Base-by-base conservation (phyloP, 805 yeast species). In the Starmerella scarabaei region DNA sequence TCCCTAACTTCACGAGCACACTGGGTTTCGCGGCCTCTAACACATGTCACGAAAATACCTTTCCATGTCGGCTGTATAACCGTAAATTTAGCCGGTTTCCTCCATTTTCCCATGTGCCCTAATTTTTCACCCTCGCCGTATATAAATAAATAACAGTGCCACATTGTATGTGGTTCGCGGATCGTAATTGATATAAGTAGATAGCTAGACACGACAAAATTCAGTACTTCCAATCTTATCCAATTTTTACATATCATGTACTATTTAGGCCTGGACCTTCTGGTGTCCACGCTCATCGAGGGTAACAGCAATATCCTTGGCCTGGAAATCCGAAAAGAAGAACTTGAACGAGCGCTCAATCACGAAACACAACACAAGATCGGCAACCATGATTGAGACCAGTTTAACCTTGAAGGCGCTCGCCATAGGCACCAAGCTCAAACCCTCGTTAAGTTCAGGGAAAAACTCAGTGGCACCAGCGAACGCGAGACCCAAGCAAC, bases 391-490 rank as follows among this genome's bases (percentile, higher is more conserved):
- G 30, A 84, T 69, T 1, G 65, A 53, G 2, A 94, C 81, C 56
- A 91, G 70, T 60, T 81, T 80, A 48, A 70, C 50, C 64, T 85
- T 86, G 74, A 91, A 91, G 15, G 61, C 55, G 20, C 61, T 56
- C 27, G 67, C 62, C 95, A 91, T 85, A 51, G 83, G 83, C 36
- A 91, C 98, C 60, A 91, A 81, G 58, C 79, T 75, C 77, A 91
- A 76, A 14, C 83, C 83, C 58, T 82, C 88, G 59, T 91, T 91
- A 56, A 91, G 63, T 65, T 91, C 98, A 26, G 97, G 97, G 54
- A 86, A 59, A 55, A 88, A 80, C 62, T 91, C 98, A 19, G 97
- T 85, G 4, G 96, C 77, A 14, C 97, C 94, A 9, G 88, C 71
- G 42, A 91, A 61, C 1, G 96, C 93, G 54, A 91, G 69, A 30